phyloP scores from a whole-genome alignment of 805 yeast genomes.

The Brettanomyces custersianus region DNA sequence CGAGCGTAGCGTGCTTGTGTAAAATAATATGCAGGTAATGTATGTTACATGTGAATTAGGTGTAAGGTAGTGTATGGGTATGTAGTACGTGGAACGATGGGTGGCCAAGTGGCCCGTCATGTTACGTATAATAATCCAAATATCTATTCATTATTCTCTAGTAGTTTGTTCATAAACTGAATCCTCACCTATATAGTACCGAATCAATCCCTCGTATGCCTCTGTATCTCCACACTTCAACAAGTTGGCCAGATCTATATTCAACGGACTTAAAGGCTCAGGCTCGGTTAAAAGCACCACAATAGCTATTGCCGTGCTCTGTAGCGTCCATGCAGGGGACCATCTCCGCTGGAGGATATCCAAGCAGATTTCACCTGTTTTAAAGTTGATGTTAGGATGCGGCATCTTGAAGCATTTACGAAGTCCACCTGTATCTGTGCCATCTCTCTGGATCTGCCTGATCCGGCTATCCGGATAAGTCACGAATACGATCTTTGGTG shows the following conservation, averaged over 20 bases:
- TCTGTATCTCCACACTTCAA: slow-evolving; percentile 36
- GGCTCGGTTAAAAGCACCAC: slow-evolving; percentile 51
- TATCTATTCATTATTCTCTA: no score
- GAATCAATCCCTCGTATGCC: slow-evolving; percentile 35
- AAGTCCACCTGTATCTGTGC: slow-evolving; percentile 1
- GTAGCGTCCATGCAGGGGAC: slow-evolving; percentile 70
- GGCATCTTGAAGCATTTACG: slow-evolving; percentile 24
- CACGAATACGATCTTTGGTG: slow-evolving; percentile 46
- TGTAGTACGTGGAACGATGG: slow-evolving; percentile 1
- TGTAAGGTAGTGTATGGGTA: no score
- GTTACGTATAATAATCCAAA: no score
- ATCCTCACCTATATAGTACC: slow-evolving; percentile 26
- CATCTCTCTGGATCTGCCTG: not conserved
- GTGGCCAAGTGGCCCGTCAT: not conserved
- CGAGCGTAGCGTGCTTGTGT: no score
- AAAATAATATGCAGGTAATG: no score
- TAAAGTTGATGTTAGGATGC: slow-evolving; percentile 41
- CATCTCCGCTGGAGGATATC: slow-evolving; percentile 53
- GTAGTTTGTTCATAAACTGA: no score
- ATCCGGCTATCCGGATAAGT: slow-evolving; percentile 7
- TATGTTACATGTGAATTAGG: no score
- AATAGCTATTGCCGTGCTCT: slow-evolving; percentile 47
- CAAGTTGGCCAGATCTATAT: slow-evolving; percentile 60
- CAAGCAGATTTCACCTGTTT: slow-evolving; percentile 63
- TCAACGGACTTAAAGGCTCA: slow-evolving; percentile 64